phyloP scores from a whole-genome alignment of 345 rosid species.

The Aquilaria yunnanensis region DNA sequence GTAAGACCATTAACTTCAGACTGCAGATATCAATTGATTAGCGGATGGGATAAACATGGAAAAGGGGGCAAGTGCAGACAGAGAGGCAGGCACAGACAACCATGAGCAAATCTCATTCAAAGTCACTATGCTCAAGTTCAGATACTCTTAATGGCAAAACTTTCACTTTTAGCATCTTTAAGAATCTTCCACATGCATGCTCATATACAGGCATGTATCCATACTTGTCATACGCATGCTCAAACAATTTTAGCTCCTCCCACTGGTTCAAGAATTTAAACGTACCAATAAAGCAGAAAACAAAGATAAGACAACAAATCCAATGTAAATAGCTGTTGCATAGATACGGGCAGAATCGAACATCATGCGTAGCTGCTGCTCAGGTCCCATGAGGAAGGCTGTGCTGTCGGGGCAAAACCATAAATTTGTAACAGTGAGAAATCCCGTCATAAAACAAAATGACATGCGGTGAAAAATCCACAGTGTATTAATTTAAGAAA shows the following conservation, averaged over 20 bases:
- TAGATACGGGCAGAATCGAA: conserved; percentile 62
- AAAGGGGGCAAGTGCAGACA: not conserved
- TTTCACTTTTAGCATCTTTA: not conserved
- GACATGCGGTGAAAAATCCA: no score
- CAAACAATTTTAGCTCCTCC: not conserved
- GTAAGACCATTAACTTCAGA: not conserved
- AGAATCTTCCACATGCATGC: not conserved
- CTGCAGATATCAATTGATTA: not conserved
- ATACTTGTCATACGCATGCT: not conserved
- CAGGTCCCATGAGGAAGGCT: conserved; percentile 84
- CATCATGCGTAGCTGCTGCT: conserved; percentile 81
- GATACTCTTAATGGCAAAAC: not conserved
- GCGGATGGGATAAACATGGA: not conserved
- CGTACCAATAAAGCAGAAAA: conserved; percentile 84
- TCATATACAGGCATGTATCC: not conserved
- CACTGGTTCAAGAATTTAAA: conserved; percentile 8
- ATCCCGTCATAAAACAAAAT: conserved; percentile 1
- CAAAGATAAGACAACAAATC: conserved; percentile 68
- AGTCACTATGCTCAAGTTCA: no score
- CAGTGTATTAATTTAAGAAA: no score
- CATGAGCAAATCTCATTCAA: no score
- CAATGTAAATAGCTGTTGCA: conserved; percentile 74
- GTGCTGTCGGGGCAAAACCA: conserved; percentile 69
- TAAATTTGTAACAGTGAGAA: conserved; percentile 20
- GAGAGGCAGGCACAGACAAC: not conserved